A percentile compares a stretch with the other conserved stretches of the same genome.
phyloP scores from a whole-genome alignment of 345 rosid genomes.

The Sisymbrium altissimum region DNA sequence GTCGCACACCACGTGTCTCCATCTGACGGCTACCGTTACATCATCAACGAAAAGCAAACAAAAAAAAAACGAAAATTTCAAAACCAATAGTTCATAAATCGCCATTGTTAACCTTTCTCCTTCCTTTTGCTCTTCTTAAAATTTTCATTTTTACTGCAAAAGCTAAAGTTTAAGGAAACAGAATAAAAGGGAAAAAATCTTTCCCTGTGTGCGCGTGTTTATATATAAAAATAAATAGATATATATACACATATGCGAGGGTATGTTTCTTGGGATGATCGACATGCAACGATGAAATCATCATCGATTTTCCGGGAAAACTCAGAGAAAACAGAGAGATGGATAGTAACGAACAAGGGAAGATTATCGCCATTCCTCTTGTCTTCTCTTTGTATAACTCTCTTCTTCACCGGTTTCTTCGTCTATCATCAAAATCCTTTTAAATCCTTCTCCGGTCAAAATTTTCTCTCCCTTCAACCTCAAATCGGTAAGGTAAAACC shows the following conservation, averaged over 20 bases:
- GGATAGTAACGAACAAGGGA: conserved; percentile 29
- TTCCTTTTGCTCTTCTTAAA: not conserved
- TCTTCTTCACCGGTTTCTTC: conserved; percentile 50
- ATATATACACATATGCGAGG: not conserved
- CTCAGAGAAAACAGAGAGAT: conserved; percentile 39
- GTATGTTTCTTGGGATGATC: conserved; percentile 27
- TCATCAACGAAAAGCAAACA: conserved; percentile 1
- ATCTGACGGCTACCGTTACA: conserved; percentile 26
- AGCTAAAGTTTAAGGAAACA: not conserved
- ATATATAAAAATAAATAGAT: too few relatives aligned
- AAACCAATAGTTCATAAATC: not conserved
- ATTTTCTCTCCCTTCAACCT: conserved; percentile 16
- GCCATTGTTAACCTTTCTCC: not conserved
- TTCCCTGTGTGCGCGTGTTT: not conserved
- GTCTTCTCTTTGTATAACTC: conserved; percentile 42
- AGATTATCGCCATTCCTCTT: conserved; percentile 45
- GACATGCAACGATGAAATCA: conserved; percentile 38
- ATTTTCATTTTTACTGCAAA: not conserved
- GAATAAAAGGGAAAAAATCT: not conserved
- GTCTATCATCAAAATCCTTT: conserved; percentile 56
- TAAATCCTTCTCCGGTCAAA: conserved; percentile 29
- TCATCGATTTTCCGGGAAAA: conserved; percentile 23
- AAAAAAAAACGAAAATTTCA: not conserved
- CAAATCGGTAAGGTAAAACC: conserved; percentile 35
- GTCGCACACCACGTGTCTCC: conserved; percentile 8